Evolutionary conservation across 2,329 filamentous ascomycete species (phyloP), one percentile per base, ranked within the genome.

Genomic region (Phialophora chinensis): DNA sequence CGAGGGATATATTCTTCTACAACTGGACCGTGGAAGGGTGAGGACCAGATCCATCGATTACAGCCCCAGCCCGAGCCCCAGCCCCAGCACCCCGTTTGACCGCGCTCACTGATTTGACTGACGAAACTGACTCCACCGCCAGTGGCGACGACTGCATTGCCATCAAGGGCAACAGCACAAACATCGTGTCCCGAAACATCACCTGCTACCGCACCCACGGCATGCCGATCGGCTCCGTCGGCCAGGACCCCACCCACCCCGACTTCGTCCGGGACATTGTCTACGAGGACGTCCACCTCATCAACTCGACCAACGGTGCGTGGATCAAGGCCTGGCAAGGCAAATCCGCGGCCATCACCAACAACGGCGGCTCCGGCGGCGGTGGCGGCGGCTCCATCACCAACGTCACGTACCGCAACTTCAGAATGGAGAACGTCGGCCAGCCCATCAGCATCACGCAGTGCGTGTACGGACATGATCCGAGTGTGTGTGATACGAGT

Each of bases 311-410:
- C 61, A 86, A 90, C 69, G 88, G 87, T 33, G 89, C 89, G 0
- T 86, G 89, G 66, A 91, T 92, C 79, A 91, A 91, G 77, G 88
- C 91, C 63, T 91, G 89, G 89, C 88, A 89, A 0, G 87, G 87
- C 38, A 73, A 83, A 20, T 72, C 81, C 3, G 82, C 85, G 1
- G 82, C 83, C 0, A 77, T 89, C 3, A 85, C 85, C 20, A 85
- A 83, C 20, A 85, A 88, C 63, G 58, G 64, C 11, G 82, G 90
- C 0, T 85, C 87, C 72, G 89, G 88, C 6, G 88, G 88, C n/a
- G 88, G 88, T 20, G 88, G 88, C 44, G 77, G 76, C 4, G 87
- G 89, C 29, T 79, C 80, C 47, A 88, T 91, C 55, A 82, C 81
- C 65, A 91, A 91, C 74, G 83, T 91, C 67, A 90, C 88, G 0